Evolutionary conservation across 441 rosid species (phyloP), one percentile per base, ranked within the genome.

Genomic region (Dalechampia spathulata): DNA sequence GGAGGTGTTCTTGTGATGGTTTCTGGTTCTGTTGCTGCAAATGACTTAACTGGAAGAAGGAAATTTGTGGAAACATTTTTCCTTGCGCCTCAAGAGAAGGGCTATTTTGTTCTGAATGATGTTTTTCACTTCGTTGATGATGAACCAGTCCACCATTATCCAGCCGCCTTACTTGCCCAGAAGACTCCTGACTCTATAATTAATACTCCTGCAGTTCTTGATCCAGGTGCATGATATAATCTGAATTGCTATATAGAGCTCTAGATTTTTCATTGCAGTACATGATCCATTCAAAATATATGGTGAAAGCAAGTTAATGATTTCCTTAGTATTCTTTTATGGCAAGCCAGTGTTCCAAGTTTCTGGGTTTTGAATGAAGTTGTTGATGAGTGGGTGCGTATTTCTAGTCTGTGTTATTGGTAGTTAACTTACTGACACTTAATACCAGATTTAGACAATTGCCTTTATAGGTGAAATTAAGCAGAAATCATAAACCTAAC

Each of bases 41-140:
- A 78, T 66, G 77, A 82, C 62, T 77, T 83, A 59, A 57, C 52
- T 65, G 63, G 65, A 48, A 74, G 79, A 70, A 79, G 96, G 83
- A 85, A 79, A 66, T 93, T 93, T 75, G 75, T 83, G 52, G 87
- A 93, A 74, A 87, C 95, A 0, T 93, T 93, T 75, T 93, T 89
- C 64, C 96, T 93, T 65, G 97, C 97, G 37, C 97, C 97, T 37
- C 97, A 89, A 54, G 92, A 83, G 76, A 85, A 71, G 19, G 97
- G 97, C 15, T 89, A 70, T 73, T 93, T 89, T 74, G 85, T 93
- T 65, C 82, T 93, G 60, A 93, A 81, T 78, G 97, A 93, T 69
- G 80, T 93, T 46, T 82, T 93, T 64, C 83, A 85, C 49, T 78
- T 77, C 71, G 67, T 78, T 54, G 95, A 82, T 7, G 96, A 83